phyloP scores from a whole-genome alignment of 257 asterid genomes.

The Orobanche coerulescens region DNA sequence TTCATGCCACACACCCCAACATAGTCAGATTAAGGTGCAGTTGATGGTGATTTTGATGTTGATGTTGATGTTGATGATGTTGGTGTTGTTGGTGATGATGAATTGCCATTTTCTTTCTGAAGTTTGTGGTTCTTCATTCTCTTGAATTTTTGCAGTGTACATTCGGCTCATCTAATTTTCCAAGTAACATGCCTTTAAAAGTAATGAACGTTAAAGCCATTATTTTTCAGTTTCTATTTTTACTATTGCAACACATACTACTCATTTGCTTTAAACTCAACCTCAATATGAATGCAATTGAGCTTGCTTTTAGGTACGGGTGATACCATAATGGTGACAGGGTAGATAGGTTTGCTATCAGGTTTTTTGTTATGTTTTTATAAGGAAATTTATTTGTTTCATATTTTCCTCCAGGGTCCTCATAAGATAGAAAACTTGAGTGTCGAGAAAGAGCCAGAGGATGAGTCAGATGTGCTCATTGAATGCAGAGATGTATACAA shows the following conservation, averaged over 20 bases:
- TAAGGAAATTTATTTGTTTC: not conserved
- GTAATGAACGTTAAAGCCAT: not conserved
- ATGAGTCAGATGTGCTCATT: conserved; percentile 76
- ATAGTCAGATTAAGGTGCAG: too few species aligned
- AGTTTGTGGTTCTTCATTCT: not conserved
- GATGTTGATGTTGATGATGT: too few species aligned
- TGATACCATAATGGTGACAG: not conserved
- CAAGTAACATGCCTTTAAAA: not conserved
- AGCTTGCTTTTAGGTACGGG: not conserved
- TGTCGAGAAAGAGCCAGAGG: conserved; percentile 29
- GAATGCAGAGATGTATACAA: conserved; percentile 88
- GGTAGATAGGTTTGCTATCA: not conserved
- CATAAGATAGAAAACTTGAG: conserved; percentile 32
- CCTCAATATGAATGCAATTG: conserved; percentile 2
- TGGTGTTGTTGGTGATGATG: too few species aligned
- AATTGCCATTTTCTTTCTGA: conserved; percentile 1
- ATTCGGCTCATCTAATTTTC: not conserved
- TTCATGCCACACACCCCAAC: too few species aligned
- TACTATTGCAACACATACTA: not conserved
- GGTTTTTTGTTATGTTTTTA: conserved; percentile 5
- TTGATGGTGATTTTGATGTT: too few species aligned
- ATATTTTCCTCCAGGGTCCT: conserved; percentile 39
- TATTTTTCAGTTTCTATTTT: not conserved
- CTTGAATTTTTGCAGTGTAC: not conserved
- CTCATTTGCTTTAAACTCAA: not conserved